A percentile compares a stretch with the other conserved stretches of the same genome.
Conservation (phyloP, 768 basidiomycete species). For the Sporobolomyces roseus region DNA sequence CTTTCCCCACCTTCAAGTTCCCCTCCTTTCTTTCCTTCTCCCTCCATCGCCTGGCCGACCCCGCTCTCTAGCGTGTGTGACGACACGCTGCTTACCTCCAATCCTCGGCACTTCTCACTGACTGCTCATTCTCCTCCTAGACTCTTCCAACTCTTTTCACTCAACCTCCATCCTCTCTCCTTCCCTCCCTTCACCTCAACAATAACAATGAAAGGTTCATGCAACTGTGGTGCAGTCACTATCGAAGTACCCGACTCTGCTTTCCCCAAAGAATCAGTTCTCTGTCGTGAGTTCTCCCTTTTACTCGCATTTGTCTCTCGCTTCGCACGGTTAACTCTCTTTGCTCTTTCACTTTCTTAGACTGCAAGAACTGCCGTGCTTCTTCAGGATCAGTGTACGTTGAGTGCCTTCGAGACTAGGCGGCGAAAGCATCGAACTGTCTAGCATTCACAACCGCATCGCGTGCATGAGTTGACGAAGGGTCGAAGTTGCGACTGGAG, state of each 20-base stretch:
- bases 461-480: too few species aligned
- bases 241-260: constrained; percentile 8
- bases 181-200: background rate
- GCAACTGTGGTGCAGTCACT: constrained; percentile 25
- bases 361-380: constrained; percentile 28
- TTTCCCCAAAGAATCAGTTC: background rate
- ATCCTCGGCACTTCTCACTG: too few species aligned
- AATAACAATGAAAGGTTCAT: background rate
- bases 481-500: too few species aligned
- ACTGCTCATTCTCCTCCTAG: background rate
- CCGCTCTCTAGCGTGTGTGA: too few species aligned
- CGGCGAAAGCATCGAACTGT: too few species aligned
- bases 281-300: constrained; percentile 21
- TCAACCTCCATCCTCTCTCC: background rate
- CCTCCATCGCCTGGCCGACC: background rate
- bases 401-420: too few species aligned
- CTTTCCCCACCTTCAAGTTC: background rate
- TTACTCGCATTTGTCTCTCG: background rate
- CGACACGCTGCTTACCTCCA: too few species aligned
- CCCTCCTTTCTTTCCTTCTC: background rate
- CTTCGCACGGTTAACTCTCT: background rate
- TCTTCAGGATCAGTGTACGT: constrained; percentile 11
- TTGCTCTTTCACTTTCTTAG: background rate
- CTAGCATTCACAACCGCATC: too few species aligned
- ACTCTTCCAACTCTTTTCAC: background rate